phyloP scores from a whole-genome alignment of 345 rosid genomes.

The Trapa bicornis region DNA sequence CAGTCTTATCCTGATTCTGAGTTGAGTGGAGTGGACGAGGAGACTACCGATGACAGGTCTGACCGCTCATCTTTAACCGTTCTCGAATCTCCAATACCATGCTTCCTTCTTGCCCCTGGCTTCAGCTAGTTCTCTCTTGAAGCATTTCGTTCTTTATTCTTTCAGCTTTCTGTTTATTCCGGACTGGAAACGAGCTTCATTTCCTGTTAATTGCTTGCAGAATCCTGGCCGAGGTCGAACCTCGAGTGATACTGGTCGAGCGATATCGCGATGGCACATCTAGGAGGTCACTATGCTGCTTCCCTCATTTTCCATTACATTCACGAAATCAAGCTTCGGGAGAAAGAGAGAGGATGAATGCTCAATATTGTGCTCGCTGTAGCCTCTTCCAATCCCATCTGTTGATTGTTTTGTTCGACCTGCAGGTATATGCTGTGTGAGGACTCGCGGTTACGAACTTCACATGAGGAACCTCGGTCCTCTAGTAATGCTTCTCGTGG shows the following conservation, averaged over 20 bases:
- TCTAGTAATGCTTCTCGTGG: constrained; percentile 11
- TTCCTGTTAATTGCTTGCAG: constrained; percentile 13
- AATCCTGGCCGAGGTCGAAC: constrained; percentile 8
- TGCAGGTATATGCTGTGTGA: constrained; percentile 55
- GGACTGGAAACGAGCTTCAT: background rate
- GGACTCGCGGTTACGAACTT: constrained; percentile 33
- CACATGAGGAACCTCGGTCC: constrained; percentile 23
- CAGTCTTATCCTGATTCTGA: background rate
- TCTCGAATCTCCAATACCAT: constrained; percentile 3
- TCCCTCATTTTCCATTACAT: background rate
- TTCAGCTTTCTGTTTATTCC: background rate
- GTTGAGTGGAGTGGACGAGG: background rate
- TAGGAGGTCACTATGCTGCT: constrained; percentile 35
- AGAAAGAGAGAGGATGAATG: background rate
- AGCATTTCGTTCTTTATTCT: background rate
- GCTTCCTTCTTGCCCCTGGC: background rate
- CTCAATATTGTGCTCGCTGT: background rate
- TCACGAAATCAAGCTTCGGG: background rate
- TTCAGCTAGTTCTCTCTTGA: background rate
- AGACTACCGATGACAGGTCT: constrained; percentile 2
- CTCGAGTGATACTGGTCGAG: constrained; percentile 50
- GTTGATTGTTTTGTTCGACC: background rate
- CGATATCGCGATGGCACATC: constrained; percentile 68
- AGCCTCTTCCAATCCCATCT: background rate
- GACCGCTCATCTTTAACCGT: background rate